A percentile compares a stretch with the other conserved stretches of the same genome.
These are phyloP conservation scores for Oryza meyeriana DNA, from an alignment of 176 grass and related monocot genomes.

Conservation along the genomic window DNA sequence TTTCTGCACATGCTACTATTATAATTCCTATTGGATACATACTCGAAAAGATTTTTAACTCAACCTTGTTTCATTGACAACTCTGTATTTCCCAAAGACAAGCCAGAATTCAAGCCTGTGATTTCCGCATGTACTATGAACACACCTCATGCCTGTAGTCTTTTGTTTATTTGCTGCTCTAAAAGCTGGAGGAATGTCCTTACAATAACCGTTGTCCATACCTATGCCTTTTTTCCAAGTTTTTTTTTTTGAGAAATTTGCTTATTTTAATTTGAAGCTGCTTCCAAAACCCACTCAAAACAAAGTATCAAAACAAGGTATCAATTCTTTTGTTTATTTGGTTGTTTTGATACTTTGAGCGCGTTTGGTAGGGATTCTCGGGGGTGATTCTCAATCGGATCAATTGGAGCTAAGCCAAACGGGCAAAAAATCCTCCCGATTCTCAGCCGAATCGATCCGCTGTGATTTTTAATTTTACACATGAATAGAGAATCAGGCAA, in stretches of 20 bases:
- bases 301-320: too few relatives aligned
- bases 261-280: not conserved
- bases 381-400: too few relatives aligned
- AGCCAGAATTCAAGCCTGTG: not conserved
- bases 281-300: too few relatives aligned
- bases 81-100: not conserved
- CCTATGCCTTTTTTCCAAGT: not conserved
- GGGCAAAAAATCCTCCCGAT: too few relatives aligned
- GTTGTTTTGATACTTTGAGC: too few relatives aligned
- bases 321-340: too few relatives aligned
- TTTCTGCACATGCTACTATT: not conserved
- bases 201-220: not conserved
- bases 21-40: not conserved
- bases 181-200: not conserved
- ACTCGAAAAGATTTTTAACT: not conserved
- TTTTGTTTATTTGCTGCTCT: not conserved
- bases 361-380: too few relatives aligned
- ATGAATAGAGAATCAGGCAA: too few relatives aligned
- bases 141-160: not conserved
- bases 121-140: not conserved
- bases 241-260: not conserved
- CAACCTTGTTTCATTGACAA: slow-evolving; percentile 5
- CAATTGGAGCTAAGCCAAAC: too few relatives aligned
- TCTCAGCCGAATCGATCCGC: too few relatives aligned
- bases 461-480: too few relatives aligned